These are phyloP conservation scores for Phytophthora sp. DNA, from an alignment of 352 stramenopile genomes.

Conservation along the genomic window DNA sequence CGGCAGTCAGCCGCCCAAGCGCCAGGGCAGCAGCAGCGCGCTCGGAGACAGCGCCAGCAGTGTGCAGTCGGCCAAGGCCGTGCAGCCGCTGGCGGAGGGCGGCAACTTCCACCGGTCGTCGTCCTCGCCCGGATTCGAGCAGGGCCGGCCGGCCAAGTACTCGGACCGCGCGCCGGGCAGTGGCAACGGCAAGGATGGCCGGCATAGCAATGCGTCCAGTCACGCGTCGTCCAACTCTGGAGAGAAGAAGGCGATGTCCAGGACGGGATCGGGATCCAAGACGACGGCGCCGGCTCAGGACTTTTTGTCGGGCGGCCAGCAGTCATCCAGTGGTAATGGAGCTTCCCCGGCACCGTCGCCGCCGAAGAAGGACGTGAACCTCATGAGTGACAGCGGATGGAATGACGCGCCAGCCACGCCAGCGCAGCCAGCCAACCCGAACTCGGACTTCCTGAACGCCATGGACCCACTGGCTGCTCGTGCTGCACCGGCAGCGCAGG, in stretches of 20 bases:
- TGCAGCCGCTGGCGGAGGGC: slow-evolving; percentile 17
- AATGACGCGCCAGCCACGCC: slow-evolving; percentile 31
- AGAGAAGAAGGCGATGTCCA: slow-evolving; percentile 33
- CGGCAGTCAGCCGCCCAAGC: slow-evolving; percentile 30
- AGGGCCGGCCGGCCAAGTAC: slow-evolving; percentile 69
- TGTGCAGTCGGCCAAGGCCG: slow-evolving; percentile 15
- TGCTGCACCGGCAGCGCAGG: slow-evolving; percentile 18
- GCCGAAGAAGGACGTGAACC: slow-evolving; percentile 54
- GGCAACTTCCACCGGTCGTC: slow-evolving; percentile 49
- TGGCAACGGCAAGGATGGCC: slow-evolving; percentile 18
- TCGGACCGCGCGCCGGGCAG: slow-evolving; percentile 45
- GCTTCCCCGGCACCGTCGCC: slow-evolving; percentile 12
- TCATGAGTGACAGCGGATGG: slow-evolving; percentile 75
- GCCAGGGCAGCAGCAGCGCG: slow-evolving; percentile 17
- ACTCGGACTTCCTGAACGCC: slow-evolving; percentile 60
- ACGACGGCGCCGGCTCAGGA: slow-evolving; percentile 39
- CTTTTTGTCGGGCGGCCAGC: slow-evolving; percentile 70
- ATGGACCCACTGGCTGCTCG: slow-evolving; percentile 72
- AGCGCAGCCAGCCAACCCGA: slow-evolving; percentile 32
- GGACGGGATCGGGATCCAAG: slow-evolving; percentile 43
- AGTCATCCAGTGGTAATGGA: slow-evolving; percentile 8
- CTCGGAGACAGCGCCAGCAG: slow-evolving; percentile 29
- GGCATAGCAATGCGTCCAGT: slow-evolving; percentile 34
- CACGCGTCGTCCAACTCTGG: slow-evolving; percentile 16
- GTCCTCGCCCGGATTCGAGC: slow-evolving; percentile 51